Evolutionary conservation across 306 rosid species (phyloP), one percentile per base, ranked within the genome.

Genomic region (Mimosa bimucronata): DNA sequence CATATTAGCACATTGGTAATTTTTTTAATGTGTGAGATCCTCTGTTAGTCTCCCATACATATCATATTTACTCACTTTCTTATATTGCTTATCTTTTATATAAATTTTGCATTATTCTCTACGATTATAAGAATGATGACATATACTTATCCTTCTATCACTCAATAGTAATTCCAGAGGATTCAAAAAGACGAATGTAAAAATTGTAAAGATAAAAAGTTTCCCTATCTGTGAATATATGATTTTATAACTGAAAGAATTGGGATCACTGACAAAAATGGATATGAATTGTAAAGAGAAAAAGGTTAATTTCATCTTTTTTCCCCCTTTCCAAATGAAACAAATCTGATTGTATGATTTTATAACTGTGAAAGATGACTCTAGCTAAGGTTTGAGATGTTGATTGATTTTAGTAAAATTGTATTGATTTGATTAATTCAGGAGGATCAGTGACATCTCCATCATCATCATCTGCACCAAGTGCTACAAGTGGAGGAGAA

Each of bases 391-490:
- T 53, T 53, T 26, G 34, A 12, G 2, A 9, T 37, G 41, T 23
- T 57, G 46, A 40, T 10, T 7, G 46, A 60, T 34, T 60, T 16
- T 61, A n/a, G 13, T 52, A 52, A 66, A 79, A 76, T 65, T 86
- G 69, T 41, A 57, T 71, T 71, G 26, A 42, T 46, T 23, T 30
- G 3, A 12, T 57, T 19, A 1, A 19, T 38, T 67, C 44, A 81
- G 86, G 82, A 88, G 83, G 79, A 16, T 23, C 50, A 12, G n/a
- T 50, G 7, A 19, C 52, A 11, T 34, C 92, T 16, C 90, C 96
- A 0, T 5, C 0, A 71, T 5, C 0, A 71, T 34, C 82, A 42
- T 46, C 91, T 21, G 83, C 89, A 19, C 15, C 87, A 0, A 30
- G 79, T 31, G 11, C 70, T 37, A 9, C 61, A 21, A 55, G 28